These are phyloP conservation scores for Mitragyna speciosa DNA, from an alignment of 257 asterid species.

Conservation along the genomic window DNA sequence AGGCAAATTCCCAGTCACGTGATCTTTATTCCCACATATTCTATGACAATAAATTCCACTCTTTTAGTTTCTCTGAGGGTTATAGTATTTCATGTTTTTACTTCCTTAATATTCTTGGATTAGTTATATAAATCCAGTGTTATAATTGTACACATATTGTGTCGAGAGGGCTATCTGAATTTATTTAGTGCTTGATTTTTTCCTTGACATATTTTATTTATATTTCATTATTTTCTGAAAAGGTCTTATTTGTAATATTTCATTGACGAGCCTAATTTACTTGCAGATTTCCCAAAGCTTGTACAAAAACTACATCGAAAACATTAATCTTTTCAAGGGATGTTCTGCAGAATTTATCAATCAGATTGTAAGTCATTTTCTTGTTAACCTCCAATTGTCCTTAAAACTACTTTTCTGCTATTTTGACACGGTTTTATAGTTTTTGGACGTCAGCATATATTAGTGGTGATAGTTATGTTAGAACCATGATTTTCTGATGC, in stretches of 20 bases:
- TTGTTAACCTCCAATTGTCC: constrained; percentile 1
- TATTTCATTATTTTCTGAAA: not conserved
- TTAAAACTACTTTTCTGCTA: not conserved
- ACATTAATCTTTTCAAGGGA: constrained; percentile 66
- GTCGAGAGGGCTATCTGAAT: not conserved
- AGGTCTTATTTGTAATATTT: not conserved
- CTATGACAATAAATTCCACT: not conserved
- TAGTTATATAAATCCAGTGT: not conserved
- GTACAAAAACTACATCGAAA: constrained; percentile 62
- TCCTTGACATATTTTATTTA: not conserved
- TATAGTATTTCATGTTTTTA: not conserved
- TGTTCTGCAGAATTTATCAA: constrained; percentile 83
- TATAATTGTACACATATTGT: not conserved
- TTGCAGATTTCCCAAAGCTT: constrained; percentile 79
- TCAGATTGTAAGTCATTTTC: constrained; percentile 65
- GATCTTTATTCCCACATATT: not conserved
- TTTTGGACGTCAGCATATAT: not conserved
- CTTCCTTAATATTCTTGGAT: not conserved
- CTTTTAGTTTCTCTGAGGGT: not conserved
- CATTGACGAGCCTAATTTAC: constrained; percentile 10
- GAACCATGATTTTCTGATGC: not conserved
- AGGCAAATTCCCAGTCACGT: not conserved
- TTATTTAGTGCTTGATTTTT: not conserved
- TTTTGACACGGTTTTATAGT: not conserved
- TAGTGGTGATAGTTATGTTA: not conserved